phyloP scores from a whole-genome alignment of 257 asterid genomes.

The Solanum lycopersicoides region DNA sequence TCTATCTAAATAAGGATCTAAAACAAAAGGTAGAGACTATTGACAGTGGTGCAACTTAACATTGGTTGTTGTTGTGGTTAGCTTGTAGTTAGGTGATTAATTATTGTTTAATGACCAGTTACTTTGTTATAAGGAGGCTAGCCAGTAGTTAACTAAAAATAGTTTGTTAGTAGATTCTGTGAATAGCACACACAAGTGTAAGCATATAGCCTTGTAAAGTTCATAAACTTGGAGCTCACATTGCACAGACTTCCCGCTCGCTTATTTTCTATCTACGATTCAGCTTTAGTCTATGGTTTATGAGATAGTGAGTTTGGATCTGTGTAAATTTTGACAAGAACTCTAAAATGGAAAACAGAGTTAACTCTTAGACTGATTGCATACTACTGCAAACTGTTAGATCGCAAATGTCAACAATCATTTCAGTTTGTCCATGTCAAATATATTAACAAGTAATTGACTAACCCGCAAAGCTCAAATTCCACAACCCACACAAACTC shows the following conservation, averaged over 20 bases:
- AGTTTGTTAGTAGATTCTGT: neutral
- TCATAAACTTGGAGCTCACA: neutral
- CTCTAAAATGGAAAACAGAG: neutral
- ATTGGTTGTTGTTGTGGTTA: neutral
- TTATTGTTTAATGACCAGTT: neutral
- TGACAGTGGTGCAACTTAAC: neutral
- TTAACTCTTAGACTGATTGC: neutral
- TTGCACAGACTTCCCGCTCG: neutral
- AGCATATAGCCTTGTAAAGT: neutral
- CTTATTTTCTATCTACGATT: neutral
- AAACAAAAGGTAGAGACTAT: neutral
- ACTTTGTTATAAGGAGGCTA: neutral
- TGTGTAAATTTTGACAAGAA: neutral
- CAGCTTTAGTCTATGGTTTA: neutral
- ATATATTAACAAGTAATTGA: neutral
- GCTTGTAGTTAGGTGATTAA: neutral
- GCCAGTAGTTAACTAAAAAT: neutral
- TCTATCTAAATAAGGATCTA: neutral
- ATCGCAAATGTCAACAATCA: neutral
- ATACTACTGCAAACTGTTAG: neutral
- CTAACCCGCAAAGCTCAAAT: neutral
- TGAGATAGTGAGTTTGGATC: neutral
- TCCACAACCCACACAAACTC: neutral
- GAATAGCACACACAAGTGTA: neutral
- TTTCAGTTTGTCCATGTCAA: neutral